These are phyloP conservation scores for Lentithecium fluviatile DNA, from an alignment of 495 filamentous ascomycete genomes.

Conservation along the genomic window DNA sequence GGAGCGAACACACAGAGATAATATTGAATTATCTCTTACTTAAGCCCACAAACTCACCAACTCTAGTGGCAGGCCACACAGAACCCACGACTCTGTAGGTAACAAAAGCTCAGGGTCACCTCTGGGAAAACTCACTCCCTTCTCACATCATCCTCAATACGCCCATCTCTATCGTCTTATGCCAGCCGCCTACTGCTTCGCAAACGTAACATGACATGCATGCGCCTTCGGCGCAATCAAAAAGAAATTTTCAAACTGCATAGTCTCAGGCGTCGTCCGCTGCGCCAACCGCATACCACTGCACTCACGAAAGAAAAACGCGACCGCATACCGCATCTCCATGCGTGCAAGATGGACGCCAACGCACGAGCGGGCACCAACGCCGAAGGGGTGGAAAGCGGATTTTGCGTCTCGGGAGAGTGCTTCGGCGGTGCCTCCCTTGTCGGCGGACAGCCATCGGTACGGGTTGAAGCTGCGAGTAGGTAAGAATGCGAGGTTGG, in stretches of 20 bases:
- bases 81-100: too few relatives aligned
- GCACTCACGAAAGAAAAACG: conserved; percentile 19
- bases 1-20: too few relatives aligned
- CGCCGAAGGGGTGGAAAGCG: conserved; percentile 55
- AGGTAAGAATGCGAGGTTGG: not conserved
- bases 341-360: conserved; percentile 28
- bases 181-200: not conserved
- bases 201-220: conserved; percentile 21
- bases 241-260: conserved; percentile 32
- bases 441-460: conserved; percentile 44
- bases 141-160: too few relatives aligned
- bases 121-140: too few relatives aligned
- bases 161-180: too few relatives aligned
- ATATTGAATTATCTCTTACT: too few relatives aligned
- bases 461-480: conserved; percentile 45
- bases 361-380: conserved; percentile 45
- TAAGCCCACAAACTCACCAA: too few relatives aligned
- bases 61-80: too few relatives aligned
- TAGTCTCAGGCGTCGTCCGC: conserved; percentile 24
- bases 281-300: not conserved
- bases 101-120: too few relatives aligned
- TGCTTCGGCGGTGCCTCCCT: conserved; percentile 26
- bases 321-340: conserved; percentile 19
- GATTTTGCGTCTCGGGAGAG: conserved; percentile 51
- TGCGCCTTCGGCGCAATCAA: conserved; percentile 32